A percentile compares a stretch with the other conserved stretches of the same genome.
Conservation (phyloP, 768 basidiomycete species). For the Leccinellum rugosiceps region DNA sequence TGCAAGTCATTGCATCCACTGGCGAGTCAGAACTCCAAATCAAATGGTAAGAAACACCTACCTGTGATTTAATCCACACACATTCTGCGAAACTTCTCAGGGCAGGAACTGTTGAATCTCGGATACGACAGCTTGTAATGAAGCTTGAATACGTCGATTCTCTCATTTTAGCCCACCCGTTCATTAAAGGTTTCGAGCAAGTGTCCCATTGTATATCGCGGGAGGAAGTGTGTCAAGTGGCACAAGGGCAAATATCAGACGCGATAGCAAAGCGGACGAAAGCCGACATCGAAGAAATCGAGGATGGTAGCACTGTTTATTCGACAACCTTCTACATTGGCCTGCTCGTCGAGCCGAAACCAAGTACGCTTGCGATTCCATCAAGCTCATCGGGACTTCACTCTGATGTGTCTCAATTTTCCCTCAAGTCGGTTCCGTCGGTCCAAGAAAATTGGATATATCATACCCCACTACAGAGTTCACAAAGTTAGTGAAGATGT, state of each 20-base stretch:
- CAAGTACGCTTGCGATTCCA: conserved; percentile 53
- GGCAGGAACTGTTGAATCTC: conserved; percentile 98
- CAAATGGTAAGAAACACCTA: conserved; percentile 70
- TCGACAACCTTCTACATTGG: conserved; percentile 99
- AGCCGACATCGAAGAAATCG: conserved; percentile 74
- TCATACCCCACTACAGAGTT: conserved; percentile 97
- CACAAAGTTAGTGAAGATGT: conserved; percentile 87
- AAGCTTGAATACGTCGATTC: conserved; percentile 96
- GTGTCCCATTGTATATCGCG: conserved; percentile 78
- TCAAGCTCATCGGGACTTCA: conserved; percentile 7
- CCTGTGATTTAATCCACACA: background rate
- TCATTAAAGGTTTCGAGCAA: conserved; percentile 91
- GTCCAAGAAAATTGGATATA: conserved; percentile 86
- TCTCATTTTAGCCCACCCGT: conserved; percentile 89
- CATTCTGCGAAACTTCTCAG: conserved; percentile 33
- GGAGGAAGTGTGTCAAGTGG: conserved; percentile 84
- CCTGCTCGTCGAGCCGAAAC: conserved; percentile 86
- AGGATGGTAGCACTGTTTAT: conserved; percentile 75
- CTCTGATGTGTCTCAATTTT: conserved; percentile 17
- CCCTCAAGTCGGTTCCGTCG: conserved; percentile 64
- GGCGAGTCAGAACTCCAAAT: conserved; percentile 80
- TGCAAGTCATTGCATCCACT: conserved; percentile 93
- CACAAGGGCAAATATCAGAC: conserved; percentile 82
- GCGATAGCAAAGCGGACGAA: conserved; percentile 68
- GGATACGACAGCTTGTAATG: conserved; percentile 94